Evolutionary conservation across 176 grass and related monocot species (phyloP).

Genomic region (Carex scoparia): DNA sequence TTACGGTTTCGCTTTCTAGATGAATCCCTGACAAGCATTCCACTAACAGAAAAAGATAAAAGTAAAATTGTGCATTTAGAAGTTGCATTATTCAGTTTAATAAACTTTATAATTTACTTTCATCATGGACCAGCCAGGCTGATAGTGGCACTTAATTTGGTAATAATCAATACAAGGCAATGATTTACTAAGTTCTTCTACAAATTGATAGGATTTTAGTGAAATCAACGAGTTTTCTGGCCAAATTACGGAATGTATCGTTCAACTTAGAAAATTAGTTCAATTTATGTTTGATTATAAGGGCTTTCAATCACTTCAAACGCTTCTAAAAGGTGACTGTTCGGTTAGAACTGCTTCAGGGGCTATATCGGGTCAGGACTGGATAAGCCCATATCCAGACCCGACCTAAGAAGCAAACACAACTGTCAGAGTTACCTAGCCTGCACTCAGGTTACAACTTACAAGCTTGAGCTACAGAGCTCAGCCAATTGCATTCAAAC

Average conservation of each 20-base stretch:
- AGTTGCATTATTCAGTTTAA: background rate
- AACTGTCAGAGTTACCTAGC: background rate
- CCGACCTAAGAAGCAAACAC: background rate
- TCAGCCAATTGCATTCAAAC: constrained; percentile 24
- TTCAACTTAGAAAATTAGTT: background rate
- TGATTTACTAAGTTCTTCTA: background rate
- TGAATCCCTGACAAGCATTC: constrained; percentile 72
- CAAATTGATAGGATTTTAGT: background rate
- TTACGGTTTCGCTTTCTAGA: constrained; percentile 42
- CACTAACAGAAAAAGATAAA: constrained; percentile 29
- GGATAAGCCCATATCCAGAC: background rate
- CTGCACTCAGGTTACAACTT: background rate
- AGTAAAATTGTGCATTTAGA: background rate
- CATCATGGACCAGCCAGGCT: background rate
- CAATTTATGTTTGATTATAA: background rate
- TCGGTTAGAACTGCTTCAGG: background rate
- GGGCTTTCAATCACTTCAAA: background rate
- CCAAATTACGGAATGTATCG: background rate
- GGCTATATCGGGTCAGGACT: background rate
- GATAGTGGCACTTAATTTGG: background rate
- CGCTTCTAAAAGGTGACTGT: background rate
- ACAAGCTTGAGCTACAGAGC: background rate
- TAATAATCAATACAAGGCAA: background rate
- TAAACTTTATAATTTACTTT: background rate
- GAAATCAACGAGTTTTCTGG: background rate